Conservation (phyloP, 2,329 filamentous ascomycete species). For the Nigrospora osmanthi region DNA sequence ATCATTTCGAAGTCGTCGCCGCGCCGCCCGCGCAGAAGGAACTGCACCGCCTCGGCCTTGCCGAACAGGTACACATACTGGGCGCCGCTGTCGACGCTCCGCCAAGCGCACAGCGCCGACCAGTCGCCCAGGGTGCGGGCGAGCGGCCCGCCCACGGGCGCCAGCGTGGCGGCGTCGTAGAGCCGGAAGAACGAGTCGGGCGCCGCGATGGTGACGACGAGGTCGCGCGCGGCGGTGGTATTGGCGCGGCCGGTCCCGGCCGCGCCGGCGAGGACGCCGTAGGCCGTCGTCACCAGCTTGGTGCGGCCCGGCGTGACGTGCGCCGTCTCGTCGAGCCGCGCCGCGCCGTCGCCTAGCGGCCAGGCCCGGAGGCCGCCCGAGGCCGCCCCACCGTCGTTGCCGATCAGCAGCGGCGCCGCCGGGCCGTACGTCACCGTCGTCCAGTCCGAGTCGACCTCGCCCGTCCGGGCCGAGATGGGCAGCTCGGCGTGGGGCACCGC, state of each 20-base stretch:
- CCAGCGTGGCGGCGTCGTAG: slow-evolving; percentile 24
- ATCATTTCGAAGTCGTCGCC: slow-evolving; percentile 24
- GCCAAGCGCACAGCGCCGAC: slow-evolving; percentile 38
- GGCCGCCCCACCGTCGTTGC: slow-evolving; percentile 35
- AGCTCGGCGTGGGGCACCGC: slow-evolving; percentile 7
- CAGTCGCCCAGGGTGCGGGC: slow-evolving; percentile 34
- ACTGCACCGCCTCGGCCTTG: slow-evolving; percentile 29
- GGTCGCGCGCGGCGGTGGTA: slow-evolving; percentile 15
- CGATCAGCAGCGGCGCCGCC: slow-evolving; percentile 27
- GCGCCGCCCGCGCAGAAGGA: slow-evolving; percentile 23
- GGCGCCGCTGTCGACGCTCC: slow-evolving; percentile 26
- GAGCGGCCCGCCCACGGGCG: slow-evolving; percentile 21
- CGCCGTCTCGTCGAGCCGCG: slow-evolving; percentile 20
- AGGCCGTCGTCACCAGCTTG: slow-evolving; percentile 32
- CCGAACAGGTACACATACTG: slow-evolving; percentile 38
- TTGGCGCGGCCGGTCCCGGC: neutral
- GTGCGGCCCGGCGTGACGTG: slow-evolving; percentile 31
- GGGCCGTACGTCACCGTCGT: slow-evolving; percentile 29
- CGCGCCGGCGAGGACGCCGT: slow-evolving; percentile 22
- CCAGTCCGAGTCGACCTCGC: slow-evolving; percentile 31
- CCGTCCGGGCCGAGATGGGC: slow-evolving; percentile 18
- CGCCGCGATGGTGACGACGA: slow-evolving; percentile 31
- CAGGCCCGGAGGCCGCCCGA: slow-evolving; percentile 34
- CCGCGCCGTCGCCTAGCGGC: slow-evolving; percentile 18
- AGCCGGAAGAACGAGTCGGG: slow-evolving; percentile 32